phyloP scores from a whole-genome alignment of 306 rosid genomes.

The Pterocarpus santalinus region DNA sequence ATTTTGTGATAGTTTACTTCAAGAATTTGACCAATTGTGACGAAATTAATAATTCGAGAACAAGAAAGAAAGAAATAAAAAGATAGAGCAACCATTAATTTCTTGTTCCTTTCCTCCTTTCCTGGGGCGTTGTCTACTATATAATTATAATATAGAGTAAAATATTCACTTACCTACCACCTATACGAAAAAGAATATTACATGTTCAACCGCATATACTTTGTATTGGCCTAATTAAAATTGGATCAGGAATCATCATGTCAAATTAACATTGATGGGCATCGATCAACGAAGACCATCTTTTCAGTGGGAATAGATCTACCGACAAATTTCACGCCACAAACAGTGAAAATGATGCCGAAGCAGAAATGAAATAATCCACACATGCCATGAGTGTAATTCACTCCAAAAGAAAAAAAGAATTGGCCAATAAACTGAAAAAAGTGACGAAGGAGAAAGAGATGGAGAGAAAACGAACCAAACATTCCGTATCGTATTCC shows the following conservation, averaged over 20 bases:
- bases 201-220: conserved; percentile 28
- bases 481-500: neutral
- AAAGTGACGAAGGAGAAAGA: neutral
- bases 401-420: neutral
- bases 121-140: conserved; percentile 21
- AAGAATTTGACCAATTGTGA: conserved; percentile 22
- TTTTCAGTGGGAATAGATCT: neutral
- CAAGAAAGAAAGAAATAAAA: neutral
- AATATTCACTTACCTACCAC: conserved; percentile 60
- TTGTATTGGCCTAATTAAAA: conserved; percentile 25
- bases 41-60: neutral
- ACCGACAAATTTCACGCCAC: neutral
- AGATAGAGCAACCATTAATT: neutral
- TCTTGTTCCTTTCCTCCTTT: conserved; percentile 41
- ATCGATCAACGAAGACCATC: neutral
- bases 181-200: conserved; percentile 50
- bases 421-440: no score
- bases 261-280: conserved; percentile 32
- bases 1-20: conserved; percentile 19
- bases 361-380: neutral
- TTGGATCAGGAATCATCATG: conserved; percentile 9
- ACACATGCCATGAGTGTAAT: neutral
- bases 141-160: conserved; percentile 24
- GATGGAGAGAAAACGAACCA: neutral
- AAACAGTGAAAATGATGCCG: conserved; percentile 6